Percentiles rank a stretch among this genome's conserved stretches.
Evolutionary conservation across 306 rosid genomes (phyloP).

Genomic region (Senna tora): DNA sequence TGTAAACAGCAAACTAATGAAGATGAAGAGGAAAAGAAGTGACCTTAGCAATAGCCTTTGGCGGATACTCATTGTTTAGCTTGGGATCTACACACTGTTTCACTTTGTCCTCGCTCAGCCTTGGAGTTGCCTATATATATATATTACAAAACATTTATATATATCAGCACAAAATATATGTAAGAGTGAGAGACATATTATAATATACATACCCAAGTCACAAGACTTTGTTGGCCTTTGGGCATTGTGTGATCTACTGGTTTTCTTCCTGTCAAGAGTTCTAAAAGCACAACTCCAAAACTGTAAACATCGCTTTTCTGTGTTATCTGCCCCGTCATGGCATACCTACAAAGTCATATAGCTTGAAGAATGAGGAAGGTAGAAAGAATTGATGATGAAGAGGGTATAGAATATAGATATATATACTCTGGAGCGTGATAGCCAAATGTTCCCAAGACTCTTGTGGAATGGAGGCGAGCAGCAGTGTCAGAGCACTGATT

Average conservation of each 20-base stretch:
- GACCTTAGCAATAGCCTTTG: constrained; percentile 97
- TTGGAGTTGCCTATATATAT: constrained; percentile 97
- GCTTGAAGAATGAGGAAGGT: constrained; percentile 5
- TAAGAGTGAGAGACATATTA: too few relatives aligned
- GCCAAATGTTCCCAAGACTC: constrained; percentile 96
- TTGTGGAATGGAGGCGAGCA: constrained; percentile 89
- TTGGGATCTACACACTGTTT: constrained; percentile 97
- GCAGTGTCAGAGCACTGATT: constrained; percentile 94
- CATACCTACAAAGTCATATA: constrained; percentile 55
- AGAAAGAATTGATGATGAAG: not conserved
- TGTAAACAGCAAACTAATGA: not conserved
- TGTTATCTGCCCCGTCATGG: constrained; percentile 96
- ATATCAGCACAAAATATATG: not conserved
- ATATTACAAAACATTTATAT: constrained; percentile 19
- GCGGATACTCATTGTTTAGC: constrained; percentile 89
- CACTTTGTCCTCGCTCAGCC: constrained; percentile 96
- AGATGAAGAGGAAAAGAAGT: not conserved
- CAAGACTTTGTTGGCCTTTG: constrained; percentile 98
- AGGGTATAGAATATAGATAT: constrained; percentile 12
- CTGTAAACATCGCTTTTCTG: constrained; percentile 96
- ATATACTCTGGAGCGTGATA: constrained; percentile 94
- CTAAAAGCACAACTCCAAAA: constrained; percentile 92
- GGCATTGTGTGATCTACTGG: constrained; percentile 99
- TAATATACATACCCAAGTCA: constrained; percentile 98
- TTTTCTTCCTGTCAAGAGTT: constrained; percentile 92